Percentiles rank a stretch among this genome's conserved stretches.
Conservation (phyloP, 2,329 filamentous ascomycete species). For the Colletotrichum sp. region DNA sequence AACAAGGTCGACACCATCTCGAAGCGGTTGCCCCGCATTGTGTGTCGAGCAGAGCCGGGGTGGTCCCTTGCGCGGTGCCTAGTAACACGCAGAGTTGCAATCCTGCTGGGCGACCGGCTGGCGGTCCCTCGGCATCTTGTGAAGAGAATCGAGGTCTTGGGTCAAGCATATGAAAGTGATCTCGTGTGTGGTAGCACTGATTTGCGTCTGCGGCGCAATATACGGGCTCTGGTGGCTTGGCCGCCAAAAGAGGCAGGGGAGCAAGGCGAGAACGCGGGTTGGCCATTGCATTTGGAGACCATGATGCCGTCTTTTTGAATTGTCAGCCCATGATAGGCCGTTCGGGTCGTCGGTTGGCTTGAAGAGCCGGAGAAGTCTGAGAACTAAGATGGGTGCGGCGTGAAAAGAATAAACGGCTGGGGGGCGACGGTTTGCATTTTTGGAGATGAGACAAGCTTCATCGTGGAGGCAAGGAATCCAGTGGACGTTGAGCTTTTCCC, state of each 20-base stretch:
- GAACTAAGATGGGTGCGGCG: neutral
- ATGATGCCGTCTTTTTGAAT: neutral
- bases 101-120: neutral
- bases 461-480: neutral
- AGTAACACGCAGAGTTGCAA: constrained; percentile 13
- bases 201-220: neutral
- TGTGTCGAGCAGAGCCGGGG: constrained; percentile 15
- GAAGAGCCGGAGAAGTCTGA: neutral
- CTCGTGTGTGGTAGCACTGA: neutral
- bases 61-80: neutral
- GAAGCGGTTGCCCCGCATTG: constrained; percentile 21
- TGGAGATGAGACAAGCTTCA: constrained; percentile 1
- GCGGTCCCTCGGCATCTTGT: constrained; percentile 22
- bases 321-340: neutral
- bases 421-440: neutral
- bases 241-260: neutral
- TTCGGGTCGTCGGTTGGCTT: neutral
- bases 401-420: neutral
- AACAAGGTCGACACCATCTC: constrained; percentile 23
- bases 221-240: neutral
- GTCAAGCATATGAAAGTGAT: constrained; percentile 21
- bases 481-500: neutral
- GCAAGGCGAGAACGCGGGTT: neutral
- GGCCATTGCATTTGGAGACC: neutral
- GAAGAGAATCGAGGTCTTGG: neutral